Percentiles rank a stretch among this genome's conserved stretches.
Evolutionary conservation across 768 basidiomycete species (phyloP).

Genomic region (Phaffia tasmanica): DNA sequence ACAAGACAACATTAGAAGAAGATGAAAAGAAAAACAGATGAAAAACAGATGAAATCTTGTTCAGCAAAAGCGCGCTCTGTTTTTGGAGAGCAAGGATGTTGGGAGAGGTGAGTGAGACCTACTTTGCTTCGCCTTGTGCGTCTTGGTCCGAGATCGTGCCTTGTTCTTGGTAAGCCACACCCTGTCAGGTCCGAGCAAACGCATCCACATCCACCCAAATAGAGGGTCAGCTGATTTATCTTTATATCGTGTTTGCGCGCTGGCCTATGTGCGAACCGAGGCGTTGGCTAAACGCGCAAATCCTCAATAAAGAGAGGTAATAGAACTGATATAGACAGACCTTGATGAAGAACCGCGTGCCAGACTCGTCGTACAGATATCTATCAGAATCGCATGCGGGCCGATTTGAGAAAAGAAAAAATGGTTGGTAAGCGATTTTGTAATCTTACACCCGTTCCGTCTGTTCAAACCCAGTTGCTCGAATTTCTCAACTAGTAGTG

Average conservation of each 20-base stretch:
- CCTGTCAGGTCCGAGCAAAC: conserved; percentile 33
- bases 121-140: conserved; percentile 35
- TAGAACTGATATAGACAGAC: conserved; percentile 18
- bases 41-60: background rate
- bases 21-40: conserved; percentile 20
- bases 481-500: background rate
- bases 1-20: no score
- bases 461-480: background rate
- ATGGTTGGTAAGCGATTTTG: conserved; percentile 39
- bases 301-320: no score
- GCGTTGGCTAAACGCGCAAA: background rate
- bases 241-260: background rate
- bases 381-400: conserved; percentile 42
- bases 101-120: conserved; percentile 12
- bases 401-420: background rate
- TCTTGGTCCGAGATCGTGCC: conserved; percentile 44
- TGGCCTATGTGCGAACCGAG: background rate
- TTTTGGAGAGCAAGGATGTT: background rate
- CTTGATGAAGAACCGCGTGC: conserved; percentile 75
- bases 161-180: conserved; percentile 72
- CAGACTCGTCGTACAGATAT: conserved; percentile 68
- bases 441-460: conserved; percentile 54
- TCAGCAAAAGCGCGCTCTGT: background rate
- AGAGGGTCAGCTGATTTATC: background rate
- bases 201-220: background rate